phyloP scores from a whole-genome alignment of 2,329 filamentous ascomycete genomes.

The Nothophaeocryptopus gaeumannii region DNA sequence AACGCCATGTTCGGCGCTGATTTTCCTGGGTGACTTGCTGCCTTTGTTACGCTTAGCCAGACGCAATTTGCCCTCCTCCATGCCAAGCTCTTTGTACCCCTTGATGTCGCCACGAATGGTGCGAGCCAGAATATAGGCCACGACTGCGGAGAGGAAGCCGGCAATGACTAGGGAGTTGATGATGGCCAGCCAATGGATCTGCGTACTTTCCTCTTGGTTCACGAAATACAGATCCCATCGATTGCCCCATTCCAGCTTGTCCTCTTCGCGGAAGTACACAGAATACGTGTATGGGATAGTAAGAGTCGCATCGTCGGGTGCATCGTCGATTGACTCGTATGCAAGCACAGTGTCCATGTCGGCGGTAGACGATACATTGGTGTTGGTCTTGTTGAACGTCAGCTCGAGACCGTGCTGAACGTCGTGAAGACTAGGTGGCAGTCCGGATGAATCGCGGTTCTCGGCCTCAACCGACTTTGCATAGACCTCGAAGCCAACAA shows the following conservation, averaged over 20 bases:
- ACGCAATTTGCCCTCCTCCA: constrained; percentile 65
- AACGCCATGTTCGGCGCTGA: constrained; percentile 49
- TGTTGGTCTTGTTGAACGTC: constrained; percentile 62
- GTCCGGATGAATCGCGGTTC: constrained; percentile 62
- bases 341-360: constrained; percentile 55
- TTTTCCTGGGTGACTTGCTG: constrained; percentile 42
- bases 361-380: constrained; percentile 47
- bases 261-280: constrained; percentile 83
- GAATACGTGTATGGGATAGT: constrained; percentile 84
- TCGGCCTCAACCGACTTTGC: constrained; percentile 72
- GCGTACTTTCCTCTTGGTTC: constrained; percentile 76
- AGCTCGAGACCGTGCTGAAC: constrained; percentile 66
- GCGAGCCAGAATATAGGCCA: constrained; percentile 75
- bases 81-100: constrained; percentile 62
- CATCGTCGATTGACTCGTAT: constrained; percentile 50
- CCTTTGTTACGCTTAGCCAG: constrained; percentile 49
- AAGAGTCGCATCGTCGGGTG: constrained; percentile 63
- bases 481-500: constrained; percentile 88
- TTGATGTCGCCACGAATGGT: constrained; percentile 79
- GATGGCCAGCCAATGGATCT: constrained; percentile 85
- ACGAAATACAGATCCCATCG: constrained; percentile 90
- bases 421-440: constrained; percentile 64
- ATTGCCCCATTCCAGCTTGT: constrained; percentile 74
- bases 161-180: constrained; percentile 83
- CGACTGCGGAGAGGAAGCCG: constrained; percentile 71